phyloP scores from a whole-genome alignment of 202 grass and related monocot genomes.

The Miscanthus sacchariflorus region DNA sequence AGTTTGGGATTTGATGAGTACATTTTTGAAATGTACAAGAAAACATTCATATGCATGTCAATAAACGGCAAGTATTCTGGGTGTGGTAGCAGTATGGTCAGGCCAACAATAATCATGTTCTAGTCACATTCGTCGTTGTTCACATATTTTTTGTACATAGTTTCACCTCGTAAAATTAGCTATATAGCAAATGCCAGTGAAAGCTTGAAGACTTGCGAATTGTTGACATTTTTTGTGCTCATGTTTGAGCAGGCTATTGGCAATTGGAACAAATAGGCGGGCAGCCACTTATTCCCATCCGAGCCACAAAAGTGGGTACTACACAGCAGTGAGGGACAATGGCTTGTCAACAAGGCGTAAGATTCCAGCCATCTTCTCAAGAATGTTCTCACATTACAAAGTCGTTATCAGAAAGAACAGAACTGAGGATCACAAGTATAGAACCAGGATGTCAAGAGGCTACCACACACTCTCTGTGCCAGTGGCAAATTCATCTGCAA shows the following conservation, averaged over 20 bases:
- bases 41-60: neutral
- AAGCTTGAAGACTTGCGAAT: constrained; percentile 11
- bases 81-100: neutral
- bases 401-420: constrained; percentile 45
- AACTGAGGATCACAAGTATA: constrained; percentile 48
- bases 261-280: constrained; percentile 62
- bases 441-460: constrained; percentile 49
- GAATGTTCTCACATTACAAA: constrained; percentile 73
- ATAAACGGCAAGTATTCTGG: neutral
- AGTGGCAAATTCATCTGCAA: constrained; percentile 50
- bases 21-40: neutral
- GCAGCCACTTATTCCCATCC: constrained; percentile 63
- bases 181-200: neutral
- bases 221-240: constrained; percentile 10
- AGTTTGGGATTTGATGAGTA: neutral
- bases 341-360: constrained; percentile 51
- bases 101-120: neutral
- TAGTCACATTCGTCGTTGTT: neutral
- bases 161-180: constrained; percentile 5
- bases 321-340: constrained; percentile 53
- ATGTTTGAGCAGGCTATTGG: constrained; percentile 65
- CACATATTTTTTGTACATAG: neutral
- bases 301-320: constrained; percentile 42
- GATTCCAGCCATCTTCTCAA: constrained; percentile 53
- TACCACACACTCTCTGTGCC: constrained; percentile 40